These are phyloP conservation scores for Turritis glabra DNA, from an alignment of 345 rosid genomes.

Conservation along the genomic window DNA sequence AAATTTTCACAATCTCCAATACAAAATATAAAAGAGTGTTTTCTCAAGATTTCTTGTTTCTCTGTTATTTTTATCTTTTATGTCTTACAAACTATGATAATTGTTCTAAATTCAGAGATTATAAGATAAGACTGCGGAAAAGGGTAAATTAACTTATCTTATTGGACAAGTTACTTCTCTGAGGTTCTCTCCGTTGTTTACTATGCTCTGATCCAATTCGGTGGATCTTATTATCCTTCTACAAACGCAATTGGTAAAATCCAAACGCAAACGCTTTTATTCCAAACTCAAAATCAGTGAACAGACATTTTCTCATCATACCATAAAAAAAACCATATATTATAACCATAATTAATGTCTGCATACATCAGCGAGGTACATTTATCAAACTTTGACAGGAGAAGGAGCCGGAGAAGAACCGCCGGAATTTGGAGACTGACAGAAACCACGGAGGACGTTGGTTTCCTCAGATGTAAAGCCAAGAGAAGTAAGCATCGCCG, in stretches of 20 bases:
- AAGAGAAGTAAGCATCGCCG: constrained; percentile 69
- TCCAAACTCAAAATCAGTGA: not conserved
- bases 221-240: not conserved
- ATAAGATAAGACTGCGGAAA: not conserved
- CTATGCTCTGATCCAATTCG: not conserved
- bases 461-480: constrained; percentile 68
- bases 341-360: constrained; percentile 6
- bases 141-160: not conserved
- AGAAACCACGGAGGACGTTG: constrained; percentile 59
- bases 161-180: not conserved
- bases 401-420: constrained; percentile 34
- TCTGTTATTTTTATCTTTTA: not conserved
- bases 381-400: constrained; percentile 10
- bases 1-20: not conserved
- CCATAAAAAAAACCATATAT: not conserved
- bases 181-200: not conserved
- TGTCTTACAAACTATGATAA: not conserved
- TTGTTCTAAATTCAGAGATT: not conserved
- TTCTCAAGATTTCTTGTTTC: not conserved
- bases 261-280: not conserved
- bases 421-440: constrained; percentile 24
- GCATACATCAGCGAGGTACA: constrained; percentile 2
- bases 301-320: not conserved
- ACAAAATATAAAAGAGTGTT: not conserved
- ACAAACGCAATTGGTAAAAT: not conserved